A percentile compares a stretch with the other conserved stretches of the same genome.
These are phyloP conservation scores for Salvia hispanica DNA, from an alignment of 257 asterid species.

Conservation along the genomic window DNA sequence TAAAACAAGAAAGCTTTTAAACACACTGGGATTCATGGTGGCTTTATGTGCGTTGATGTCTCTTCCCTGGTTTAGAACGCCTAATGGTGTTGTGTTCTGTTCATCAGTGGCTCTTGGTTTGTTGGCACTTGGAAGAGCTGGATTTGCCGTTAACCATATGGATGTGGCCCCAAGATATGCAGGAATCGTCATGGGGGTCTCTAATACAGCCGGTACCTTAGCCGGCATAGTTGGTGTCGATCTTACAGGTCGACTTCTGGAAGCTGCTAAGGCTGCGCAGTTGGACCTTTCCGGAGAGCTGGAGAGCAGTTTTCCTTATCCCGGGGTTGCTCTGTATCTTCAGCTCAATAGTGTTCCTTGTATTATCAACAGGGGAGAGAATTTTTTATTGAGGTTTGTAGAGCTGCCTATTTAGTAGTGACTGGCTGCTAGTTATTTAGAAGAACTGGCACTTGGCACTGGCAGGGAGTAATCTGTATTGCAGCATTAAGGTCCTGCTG, in stretches of 20 bases:
- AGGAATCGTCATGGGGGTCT: constrained; percentile 90
- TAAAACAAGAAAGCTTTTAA: constrained; percentile 76
- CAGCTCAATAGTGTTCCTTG: constrained; percentile 69
- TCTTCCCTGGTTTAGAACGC: constrained; percentile 71
- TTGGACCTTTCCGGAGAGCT: constrained; percentile 84
- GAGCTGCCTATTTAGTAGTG: not conserved
- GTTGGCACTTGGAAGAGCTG: constrained; percentile 17
- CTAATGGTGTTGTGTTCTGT: constrained; percentile 70
- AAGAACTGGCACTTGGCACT: not conserved
- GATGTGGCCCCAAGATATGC: constrained; percentile 90
- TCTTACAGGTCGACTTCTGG: constrained; percentile 91
- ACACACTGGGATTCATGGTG: constrained; percentile 73
- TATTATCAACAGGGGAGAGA: constrained; percentile 78
- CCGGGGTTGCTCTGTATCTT: constrained; percentile 79
- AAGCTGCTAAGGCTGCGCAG: constrained; percentile 68
- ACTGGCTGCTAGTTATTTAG: constrained; percentile 13
- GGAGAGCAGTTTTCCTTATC: constrained; percentile 70
- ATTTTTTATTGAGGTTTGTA: constrained; percentile 61
- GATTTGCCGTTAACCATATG: constrained; percentile 38
- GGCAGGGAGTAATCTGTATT: constrained; percentile 8
- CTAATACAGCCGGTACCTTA: constrained; percentile 86
- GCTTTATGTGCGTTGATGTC: constrained; percentile 75
- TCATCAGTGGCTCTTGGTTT: constrained; percentile 88
- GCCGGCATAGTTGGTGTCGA: constrained; percentile 94
- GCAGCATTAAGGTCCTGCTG: not conserved